Evolutionary conservation across 73 alveolate species (phyloP).

Genomic region (Diophrys sp.): DNA sequence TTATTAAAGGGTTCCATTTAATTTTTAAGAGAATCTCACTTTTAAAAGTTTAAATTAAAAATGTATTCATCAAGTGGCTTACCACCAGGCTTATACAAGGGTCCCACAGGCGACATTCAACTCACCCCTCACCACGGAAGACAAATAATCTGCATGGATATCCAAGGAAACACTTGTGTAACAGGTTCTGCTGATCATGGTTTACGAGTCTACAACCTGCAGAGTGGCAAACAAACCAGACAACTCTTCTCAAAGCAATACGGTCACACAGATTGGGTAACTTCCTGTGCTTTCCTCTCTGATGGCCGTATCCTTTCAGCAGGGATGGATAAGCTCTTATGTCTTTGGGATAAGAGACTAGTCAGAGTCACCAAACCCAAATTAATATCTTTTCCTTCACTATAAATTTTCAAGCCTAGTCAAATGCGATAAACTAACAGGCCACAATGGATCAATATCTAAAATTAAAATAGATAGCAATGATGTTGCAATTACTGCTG

Average conservation of each 20-base stretch:
- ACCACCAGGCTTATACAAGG: conserved; percentile 34
- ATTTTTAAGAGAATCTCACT: too few species aligned
- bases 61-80: neutral
- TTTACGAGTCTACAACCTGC: conserved; percentile 84
- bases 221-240: conserved; percentile 65
- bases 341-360: conserved; percentile 93
- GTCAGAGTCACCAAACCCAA: too few species aligned
- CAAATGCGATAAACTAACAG: conserved; percentile 81
- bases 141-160: conserved; percentile 80
- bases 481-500: conserved; percentile 69
- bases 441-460: conserved; percentile 76
- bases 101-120: conserved; percentile 74
- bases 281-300: conserved; percentile 77
- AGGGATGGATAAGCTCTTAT: conserved; percentile 94
- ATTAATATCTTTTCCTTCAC: too few species aligned
- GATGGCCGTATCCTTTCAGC: conserved; percentile 91
- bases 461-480: conserved; percentile 72
- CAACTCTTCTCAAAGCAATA: conserved; percentile 84
- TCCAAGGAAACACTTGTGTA: conserved; percentile 78
- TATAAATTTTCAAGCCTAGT: too few species aligned
- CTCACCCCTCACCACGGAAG: conserved; percentile 83
- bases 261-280: conserved; percentile 98
- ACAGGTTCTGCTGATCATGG: conserved; percentile 98
- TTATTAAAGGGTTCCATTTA: too few species aligned
- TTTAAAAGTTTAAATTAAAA: too few species aligned